Conservation (phyloP, 768 basidiomycete species). For the Pulveroboletus sp. region DNA sequence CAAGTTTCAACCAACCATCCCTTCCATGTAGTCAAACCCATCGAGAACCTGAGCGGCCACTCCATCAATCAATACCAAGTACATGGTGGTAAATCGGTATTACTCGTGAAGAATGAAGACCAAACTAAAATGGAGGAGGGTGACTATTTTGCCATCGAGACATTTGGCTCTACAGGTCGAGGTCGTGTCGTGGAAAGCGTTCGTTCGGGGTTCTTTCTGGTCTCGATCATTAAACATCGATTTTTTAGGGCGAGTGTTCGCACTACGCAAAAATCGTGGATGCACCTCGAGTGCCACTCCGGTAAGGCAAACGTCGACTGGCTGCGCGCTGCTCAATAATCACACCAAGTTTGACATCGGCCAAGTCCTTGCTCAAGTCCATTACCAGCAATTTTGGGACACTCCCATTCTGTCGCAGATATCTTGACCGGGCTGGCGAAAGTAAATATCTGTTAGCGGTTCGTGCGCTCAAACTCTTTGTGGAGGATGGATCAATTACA, state of each 20-base stretch:
- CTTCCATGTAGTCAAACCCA: conserved; percentile 73
- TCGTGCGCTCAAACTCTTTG: conserved; percentile 19
- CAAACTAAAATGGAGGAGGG: conserved; percentile 99
- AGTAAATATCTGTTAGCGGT: conserved; percentile 91
- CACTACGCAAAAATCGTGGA: conserved; percentile 80
- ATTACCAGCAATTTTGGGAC: conserved; percentile 95
- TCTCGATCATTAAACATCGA: neutral
- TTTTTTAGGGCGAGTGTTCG: conserved; percentile 77
- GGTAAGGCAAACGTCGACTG: conserved; percentile 42
- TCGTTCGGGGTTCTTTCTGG: conserved; percentile 14
- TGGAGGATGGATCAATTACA: neutral
- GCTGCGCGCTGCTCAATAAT: neutral
- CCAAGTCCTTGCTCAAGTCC: conserved; percentile 78
- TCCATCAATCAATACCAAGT: conserved; percentile 88
- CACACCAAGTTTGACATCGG: conserved; percentile 67
- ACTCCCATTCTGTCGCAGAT: conserved; percentile 91
- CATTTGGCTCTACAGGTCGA: conserved; percentile 94
- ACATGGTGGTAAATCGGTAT: conserved; percentile 90
- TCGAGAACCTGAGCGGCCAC: conserved; percentile 92
- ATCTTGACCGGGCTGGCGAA: conserved; percentile 89
- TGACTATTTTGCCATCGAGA: conserved; percentile 98
- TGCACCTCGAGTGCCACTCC: conserved; percentile 67
- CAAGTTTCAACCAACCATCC: neutral
- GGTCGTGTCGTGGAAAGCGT: conserved; percentile 84
- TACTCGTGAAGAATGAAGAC: conserved; percentile 85